Conservation (phyloP, 495 filamentous ascomycete species). For the Daldinia vernicosa region DNA sequence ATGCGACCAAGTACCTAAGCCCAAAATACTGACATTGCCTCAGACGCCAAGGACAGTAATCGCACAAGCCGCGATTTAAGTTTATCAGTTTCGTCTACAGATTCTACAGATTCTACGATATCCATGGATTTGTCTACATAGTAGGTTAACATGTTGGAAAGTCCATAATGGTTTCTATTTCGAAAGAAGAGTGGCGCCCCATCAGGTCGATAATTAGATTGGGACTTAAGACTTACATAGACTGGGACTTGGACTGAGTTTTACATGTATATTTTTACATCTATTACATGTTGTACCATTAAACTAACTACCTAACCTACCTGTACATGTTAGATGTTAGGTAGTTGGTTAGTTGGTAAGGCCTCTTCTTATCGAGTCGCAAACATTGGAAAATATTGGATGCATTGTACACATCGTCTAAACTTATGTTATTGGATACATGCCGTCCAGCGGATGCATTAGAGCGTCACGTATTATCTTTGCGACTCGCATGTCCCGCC, state of each 20-base stretch:
- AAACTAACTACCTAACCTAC: too few species aligned
- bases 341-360: slow-evolving; percentile 1
- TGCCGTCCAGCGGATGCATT: slow-evolving; percentile 14
- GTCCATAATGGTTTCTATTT: neutral
- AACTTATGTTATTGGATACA: slow-evolving; percentile 8
- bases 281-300: neutral
- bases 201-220: neutral
- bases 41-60: slow-evolving; percentile 24
- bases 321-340: neutral
- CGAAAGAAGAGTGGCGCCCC: neutral
- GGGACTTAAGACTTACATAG: neutral
- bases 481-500: slow-evolving; percentile 28
- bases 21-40: slow-evolving; percentile 16
- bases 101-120: too few species aligned
- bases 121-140: slow-evolving; percentile 6
- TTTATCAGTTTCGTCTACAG: neutral
- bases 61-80: slow-evolving; percentile 7
- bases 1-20: slow-evolving; percentile 42
- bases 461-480: slow-evolving; percentile 30
- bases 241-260: neutral
- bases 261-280: slow-evolving; percentile 9
- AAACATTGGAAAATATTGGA: slow-evolving; percentile 18
- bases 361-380: slow-evolving; percentile 18
- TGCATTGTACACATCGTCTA: neutral
- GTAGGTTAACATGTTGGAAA: neutral